Percentiles rank a stretch among this genome's conserved stretches.
phyloP scores from a whole-genome alignment of 2,329 filamentous ascomycete genomes.

The Nectriaceae sp. region DNA sequence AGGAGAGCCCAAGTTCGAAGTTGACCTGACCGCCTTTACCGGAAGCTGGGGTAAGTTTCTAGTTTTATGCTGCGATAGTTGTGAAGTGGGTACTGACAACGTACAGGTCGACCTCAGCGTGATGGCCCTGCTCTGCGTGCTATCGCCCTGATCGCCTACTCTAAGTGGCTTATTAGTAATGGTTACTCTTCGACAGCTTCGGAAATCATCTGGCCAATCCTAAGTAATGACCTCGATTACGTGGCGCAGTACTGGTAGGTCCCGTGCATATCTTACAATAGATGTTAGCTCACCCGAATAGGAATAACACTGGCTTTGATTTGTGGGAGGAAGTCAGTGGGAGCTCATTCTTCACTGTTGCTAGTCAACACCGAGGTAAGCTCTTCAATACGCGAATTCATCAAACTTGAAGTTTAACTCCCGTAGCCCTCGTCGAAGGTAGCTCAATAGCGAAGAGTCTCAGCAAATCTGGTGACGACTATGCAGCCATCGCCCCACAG shows the following conservation, averaged over 20 bases:
- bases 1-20: constrained; percentile 74
- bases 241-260: constrained; percentile 69
- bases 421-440: constrained; percentile 63
- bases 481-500: constrained; percentile 66
- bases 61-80: no score
- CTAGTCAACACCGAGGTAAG: constrained; percentile 66
- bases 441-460: constrained; percentile 64
- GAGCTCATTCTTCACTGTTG: constrained; percentile 77
- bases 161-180: constrained; percentile 69
- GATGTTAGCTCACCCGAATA: constrained; percentile 16
- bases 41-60: constrained; percentile 61
- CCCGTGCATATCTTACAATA: no score
- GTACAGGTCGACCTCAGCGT: constrained; percentile 68
- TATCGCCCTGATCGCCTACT: constrained; percentile 71
- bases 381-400: no score
- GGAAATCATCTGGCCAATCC: constrained; percentile 68
- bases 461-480: constrained; percentile 60
- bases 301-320: constrained; percentile 67
- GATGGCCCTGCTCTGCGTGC: constrained; percentile 79
- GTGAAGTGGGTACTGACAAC: no score
- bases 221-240: constrained; percentile 75
- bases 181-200: constrained; percentile 60
- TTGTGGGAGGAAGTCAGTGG: constrained; percentile 82
- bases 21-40: constrained; percentile 64
- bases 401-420: background rate